Evolutionary conservation across 192 early-diverging fungal species (phyloP).

Genomic region (Backusella morwellensis): DNA sequence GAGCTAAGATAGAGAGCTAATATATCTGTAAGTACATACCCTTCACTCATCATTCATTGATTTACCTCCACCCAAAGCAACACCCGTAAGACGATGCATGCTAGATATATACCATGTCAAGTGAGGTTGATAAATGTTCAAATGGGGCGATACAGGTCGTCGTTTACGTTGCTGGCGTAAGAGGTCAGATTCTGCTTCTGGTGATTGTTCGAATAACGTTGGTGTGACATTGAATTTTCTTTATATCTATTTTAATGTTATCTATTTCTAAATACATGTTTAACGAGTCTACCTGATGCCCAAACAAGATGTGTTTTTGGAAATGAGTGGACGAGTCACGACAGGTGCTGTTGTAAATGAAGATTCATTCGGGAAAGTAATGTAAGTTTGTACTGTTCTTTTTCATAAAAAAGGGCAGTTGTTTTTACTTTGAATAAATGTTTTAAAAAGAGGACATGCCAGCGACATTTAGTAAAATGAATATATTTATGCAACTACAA

Average conservation of each 20-base stretch:
- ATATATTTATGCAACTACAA: not conserved
- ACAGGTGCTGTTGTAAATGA: not conserved
- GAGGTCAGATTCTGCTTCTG: slow-evolving; percentile 37
- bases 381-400: not conserved
- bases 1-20: slow-evolving; percentile 64
- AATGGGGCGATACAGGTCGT: slow-evolving; percentile 82
- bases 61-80: slow-evolving; percentile 64
- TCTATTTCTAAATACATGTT: not conserved
- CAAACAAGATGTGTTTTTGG: not conserved
- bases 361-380: not conserved
- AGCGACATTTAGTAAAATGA: not conserved
- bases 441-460: not conserved
- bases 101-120: slow-evolving; percentile 78
- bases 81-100: slow-evolving; percentile 75
- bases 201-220: slow-evolving; percentile 18
- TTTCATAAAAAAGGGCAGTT: not conserved
- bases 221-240: slow-evolving; percentile 33
- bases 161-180: slow-evolving; percentile 49
- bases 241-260: not conserved
- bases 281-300: not conserved
- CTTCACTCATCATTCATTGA: not conserved
- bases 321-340: not conserved
- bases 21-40: not conserved
- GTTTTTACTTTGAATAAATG: not conserved
- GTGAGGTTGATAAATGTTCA: slow-evolving; percentile 90